Percentiles rank a stretch among this genome's conserved stretches.
phyloP scores from a whole-genome alignment of 75 land plant species.

The Isoetes taiwanensis region DNA sequence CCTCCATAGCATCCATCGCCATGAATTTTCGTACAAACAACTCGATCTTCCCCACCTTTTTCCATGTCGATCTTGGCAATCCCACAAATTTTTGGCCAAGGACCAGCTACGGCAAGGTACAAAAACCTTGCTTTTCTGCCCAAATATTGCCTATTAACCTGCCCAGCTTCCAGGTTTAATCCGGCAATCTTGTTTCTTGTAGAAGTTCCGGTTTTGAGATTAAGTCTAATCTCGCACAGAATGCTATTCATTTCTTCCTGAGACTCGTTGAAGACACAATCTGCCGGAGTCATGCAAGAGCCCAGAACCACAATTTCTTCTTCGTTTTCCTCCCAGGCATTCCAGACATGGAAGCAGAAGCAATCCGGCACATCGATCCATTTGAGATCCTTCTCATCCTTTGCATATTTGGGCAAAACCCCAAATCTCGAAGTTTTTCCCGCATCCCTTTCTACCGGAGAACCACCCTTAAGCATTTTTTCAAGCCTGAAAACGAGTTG shows the following conservation, averaged over 20 bases:
- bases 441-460: constrained; percentile 34
- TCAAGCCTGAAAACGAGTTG: constrained; percentile 60
- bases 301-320: constrained; percentile 46
- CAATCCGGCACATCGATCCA: constrained; percentile 64
- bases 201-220: constrained; percentile 34
- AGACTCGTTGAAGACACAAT: constrained; percentile 37
- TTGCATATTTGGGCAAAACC: constrained; percentile 27
- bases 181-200: constrained; percentile 21
- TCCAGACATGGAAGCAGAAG: constrained; percentile 46
- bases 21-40: constrained; percentile 22
- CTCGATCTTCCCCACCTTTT: constrained; percentile 21
- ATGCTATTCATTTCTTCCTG: constrained; percentile 30
- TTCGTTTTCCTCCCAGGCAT: constrained; percentile 83
- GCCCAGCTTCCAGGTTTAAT: constrained; percentile 65
- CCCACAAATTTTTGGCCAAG: constrained; percentile 71
- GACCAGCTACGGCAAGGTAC: constrained; percentile 54
- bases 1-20: constrained; percentile 47
- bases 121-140: constrained; percentile 50
- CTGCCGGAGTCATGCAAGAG: constrained; percentile 55
- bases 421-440: constrained; percentile 53
- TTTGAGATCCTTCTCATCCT: constrained; percentile 11
- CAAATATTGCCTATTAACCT: constrained; percentile 39
- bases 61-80: constrained; percentile 65
- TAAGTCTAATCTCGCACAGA: constrained; percentile 31
- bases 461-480: constrained; percentile 35